Evolutionary conservation across 768 basidiomycete species (phyloP).

Genomic region (Tulasnella sp.): DNA sequence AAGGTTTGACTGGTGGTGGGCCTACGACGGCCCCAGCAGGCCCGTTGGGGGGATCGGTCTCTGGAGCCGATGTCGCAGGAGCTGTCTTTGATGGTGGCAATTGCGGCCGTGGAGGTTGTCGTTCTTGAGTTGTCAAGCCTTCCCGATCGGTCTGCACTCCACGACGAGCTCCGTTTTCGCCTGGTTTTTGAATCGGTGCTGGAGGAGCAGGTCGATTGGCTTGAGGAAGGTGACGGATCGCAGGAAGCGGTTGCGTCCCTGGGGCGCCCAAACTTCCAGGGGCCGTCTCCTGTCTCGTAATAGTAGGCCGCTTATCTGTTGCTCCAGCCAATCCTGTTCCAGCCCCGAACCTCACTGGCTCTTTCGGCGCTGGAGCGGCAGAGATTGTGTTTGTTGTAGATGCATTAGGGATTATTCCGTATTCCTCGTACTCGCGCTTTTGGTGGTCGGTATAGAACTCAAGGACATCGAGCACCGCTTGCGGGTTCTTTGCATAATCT

Average conservation of each 20-base stretch:
- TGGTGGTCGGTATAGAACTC: slow-evolving; percentile 98
- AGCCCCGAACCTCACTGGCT: slow-evolving; percentile 70
- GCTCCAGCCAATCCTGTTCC: slow-evolving; percentile 78
- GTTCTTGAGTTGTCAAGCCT: neutral
- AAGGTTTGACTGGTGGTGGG: slow-evolving; percentile 60
- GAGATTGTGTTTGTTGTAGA: neutral
- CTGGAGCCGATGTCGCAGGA: slow-evolving; percentile 39
- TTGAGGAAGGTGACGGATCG: neutral
- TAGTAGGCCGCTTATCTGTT: neutral
- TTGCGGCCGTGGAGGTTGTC: neutral
- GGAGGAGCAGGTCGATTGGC: slow-evolving; percentile 11
- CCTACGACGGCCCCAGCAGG: slow-evolving; percentile 46
- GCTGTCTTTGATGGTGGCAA: slow-evolving; percentile 39
- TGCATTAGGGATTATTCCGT: slow-evolving; percentile 37
- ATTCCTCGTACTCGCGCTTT: slow-evolving; percentile 77
- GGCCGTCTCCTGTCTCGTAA: neutral
- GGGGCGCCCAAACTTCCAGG: neutral
- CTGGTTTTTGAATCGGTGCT: neutral
- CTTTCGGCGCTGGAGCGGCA: neutral
- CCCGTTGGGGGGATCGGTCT: slow-evolving; percentile 40
- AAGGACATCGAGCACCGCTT: slow-evolving; percentile 93
- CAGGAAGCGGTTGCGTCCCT: neutral
- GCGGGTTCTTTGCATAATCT: slow-evolving; percentile 94
- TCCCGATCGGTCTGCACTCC: neutral
- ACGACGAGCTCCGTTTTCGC: neutral